Evolutionary conservation across 164 flowering plant species (phyloP).

Genomic region (Dillenia turbinata): DNA sequence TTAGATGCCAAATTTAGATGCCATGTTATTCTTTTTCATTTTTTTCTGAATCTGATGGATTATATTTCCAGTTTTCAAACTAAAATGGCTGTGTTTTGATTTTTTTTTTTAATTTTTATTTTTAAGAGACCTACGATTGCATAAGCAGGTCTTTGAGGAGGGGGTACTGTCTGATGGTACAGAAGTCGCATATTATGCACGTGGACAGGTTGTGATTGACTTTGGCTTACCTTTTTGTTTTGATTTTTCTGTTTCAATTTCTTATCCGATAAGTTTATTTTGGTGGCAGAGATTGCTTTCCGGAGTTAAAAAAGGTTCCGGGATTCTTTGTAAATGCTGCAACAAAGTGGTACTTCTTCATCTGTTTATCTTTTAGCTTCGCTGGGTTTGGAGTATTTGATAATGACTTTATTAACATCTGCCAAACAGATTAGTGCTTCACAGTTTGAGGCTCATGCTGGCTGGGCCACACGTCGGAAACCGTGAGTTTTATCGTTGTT

Average conservation of each 20-base stretch:
- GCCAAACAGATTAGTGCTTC: conserved; percentile 85
- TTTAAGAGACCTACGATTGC: conserved; percentile 69
- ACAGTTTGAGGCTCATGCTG: conserved; percentile 96
- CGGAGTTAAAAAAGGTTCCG: conserved; percentile 72
- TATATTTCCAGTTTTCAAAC: background rate
- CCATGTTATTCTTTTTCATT: background rate
- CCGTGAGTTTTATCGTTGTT: conserved; percentile 59
- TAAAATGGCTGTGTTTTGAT: background rate
- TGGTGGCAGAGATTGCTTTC: conserved; percentile 50
- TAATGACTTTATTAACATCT: conserved; percentile 17
- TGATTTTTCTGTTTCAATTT: background rate
- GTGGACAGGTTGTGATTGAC: conserved; percentile 56
- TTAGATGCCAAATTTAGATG: too few species aligned
- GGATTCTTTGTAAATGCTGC: conserved; percentile 73
- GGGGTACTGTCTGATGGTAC: conserved; percentile 80
- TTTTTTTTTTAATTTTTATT: conserved; percentile 8
- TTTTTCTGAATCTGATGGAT: background rate
- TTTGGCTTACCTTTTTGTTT: background rate
- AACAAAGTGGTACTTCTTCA: conserved; percentile 45
- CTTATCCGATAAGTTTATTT: conserved; percentile 1
- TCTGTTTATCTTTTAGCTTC: conserved; percentile 3
- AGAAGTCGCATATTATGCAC: conserved; percentile 61
- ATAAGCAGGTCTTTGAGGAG: conserved; percentile 73
- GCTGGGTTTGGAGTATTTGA: background rate
- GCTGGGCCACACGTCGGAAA: conserved; percentile 75